Evolutionary conservation across 768 basidiomycete species (phyloP), one percentile per base, ranked within the genome.

Genomic region (Lactarius sp.): DNA sequence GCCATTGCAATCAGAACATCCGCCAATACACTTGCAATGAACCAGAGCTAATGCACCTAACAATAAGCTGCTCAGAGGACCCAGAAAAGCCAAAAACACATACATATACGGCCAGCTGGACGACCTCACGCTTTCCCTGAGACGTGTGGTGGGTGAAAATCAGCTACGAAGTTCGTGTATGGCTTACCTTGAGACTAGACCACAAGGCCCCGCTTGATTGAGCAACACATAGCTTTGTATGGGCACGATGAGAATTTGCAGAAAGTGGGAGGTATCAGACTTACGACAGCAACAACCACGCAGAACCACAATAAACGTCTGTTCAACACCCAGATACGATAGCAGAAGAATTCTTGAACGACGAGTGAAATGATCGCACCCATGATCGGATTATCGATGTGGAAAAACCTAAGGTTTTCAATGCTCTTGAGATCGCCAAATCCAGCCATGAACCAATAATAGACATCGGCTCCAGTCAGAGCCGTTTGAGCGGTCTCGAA

Each of bases 291-390:
- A 22, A 65, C 47, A 14, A 56, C 6, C 2, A 52, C 12, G 36
- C 52, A 62, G 27, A 57, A 36, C 60, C 54, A 62, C 54, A 33
- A 53, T 13, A 63, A 13, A 8, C 60, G 60, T 33, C 51, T 56
- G 46, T 54, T 62, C 33, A 65, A 46, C 4, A 3, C 33, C 64
- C 59, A 62, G 42, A 65, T 65, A 22, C 64, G 59, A 49, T 47
- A 62, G 44, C 60, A 49, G 16, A 65, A 62, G 50, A 65, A 62
- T 3, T n/a, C 13, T 44, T 65, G 60, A 22, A 65, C 42, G 13
- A 49, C 46, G 22, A 65, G 42, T 14, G 64, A 56, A 4, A 57
- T 52, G 27, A 65, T 36, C 16, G 34, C 60, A 20, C 42, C 53
- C 27, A 65, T 55, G 16, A 41, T 50, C 18, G 49, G 47, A 13